A percentile compares a stretch with the other conserved stretches of the same genome.
phyloP scores from a whole-genome alignment of 73 alveolate species.

The Uronychia setigera region DNA sequence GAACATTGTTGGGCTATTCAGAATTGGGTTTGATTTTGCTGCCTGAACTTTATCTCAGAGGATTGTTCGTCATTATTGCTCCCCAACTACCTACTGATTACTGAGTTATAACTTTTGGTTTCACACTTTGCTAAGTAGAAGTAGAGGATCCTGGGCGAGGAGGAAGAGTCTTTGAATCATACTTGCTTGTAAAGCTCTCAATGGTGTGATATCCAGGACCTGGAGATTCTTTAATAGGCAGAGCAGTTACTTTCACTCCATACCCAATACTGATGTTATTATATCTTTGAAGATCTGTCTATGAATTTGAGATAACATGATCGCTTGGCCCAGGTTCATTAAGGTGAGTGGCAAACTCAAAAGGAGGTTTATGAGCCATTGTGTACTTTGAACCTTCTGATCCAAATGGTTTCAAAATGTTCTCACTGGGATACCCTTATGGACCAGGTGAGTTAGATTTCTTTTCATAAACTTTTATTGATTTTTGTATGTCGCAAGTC shows the following conservation, averaged over 20 bases:
- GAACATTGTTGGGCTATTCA: too few species aligned
- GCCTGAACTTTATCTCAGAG: too few species aligned
- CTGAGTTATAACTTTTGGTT: too few species aligned
- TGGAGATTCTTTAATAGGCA: not conserved
- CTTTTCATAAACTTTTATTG: not conserved
- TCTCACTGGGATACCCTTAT: not conserved
- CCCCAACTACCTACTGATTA: too few species aligned
- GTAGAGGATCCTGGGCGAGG: too few species aligned
- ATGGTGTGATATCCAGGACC: slow-evolving; percentile 14
- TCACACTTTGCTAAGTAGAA: too few species aligned
- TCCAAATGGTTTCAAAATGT: not conserved
- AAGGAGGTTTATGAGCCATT: not conserved
- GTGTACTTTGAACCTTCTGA: not conserved
- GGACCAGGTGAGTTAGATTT: not conserved
- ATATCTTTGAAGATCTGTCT: not conserved
- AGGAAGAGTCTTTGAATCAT: not conserved
- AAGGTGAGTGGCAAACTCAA: not conserved
- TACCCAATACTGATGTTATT: not conserved
- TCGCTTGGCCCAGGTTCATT: not conserved
- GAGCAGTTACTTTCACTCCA: slow-evolving; percentile 8
- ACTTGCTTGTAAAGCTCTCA: not conserved
- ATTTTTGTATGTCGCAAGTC: not conserved
- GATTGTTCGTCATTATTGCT: too few species aligned
- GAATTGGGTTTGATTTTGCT: too few species aligned
- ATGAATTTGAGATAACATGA: not conserved